A percentile compares a stretch with the other conserved stretches of the same genome.
phyloP scores from a whole-genome alignment of 208 protist genomes.

The Trypanosoma platydactyli region DNA sequence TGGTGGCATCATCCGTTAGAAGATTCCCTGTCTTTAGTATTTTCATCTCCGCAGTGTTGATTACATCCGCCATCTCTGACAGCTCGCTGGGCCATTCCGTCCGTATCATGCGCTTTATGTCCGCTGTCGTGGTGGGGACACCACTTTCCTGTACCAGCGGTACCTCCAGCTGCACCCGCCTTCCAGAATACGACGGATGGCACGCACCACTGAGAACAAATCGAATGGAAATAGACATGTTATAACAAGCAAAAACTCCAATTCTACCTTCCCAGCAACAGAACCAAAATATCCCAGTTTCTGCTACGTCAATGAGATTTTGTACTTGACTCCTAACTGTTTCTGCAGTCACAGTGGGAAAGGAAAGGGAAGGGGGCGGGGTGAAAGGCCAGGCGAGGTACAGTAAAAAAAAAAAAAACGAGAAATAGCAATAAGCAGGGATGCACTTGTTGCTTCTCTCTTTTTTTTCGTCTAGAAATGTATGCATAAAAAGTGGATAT shows the following conservation, averaged over 20 bases:
- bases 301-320: background rate
- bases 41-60: conserved; percentile 40
- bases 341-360: too few species aligned
- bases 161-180: conserved; percentile 55
- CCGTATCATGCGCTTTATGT: conserved; percentile 52
- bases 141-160: conserved; percentile 45
- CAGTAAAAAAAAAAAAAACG: too few species aligned
- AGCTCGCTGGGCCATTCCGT: conserved; percentile 61
- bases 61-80: conserved; percentile 45
- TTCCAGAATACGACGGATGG: conserved; percentile 52
- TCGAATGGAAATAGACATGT: conserved; percentile 43
- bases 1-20: conserved; percentile 38
- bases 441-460: too few species aligned
- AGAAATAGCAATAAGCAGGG: too few species aligned
- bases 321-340: background rate
- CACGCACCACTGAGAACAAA: conserved; percentile 77
- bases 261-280: background rate
- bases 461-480: too few species aligned
- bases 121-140: conserved; percentile 38
- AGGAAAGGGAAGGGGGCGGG: too few species aligned
- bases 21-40: conserved; percentile 67
- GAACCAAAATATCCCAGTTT: background rate
- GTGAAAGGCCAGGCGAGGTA: too few species aligned
- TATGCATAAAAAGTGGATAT: too few species aligned
- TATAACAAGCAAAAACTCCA: background rate